Evolutionary conservation across 257 asterid species (phyloP), one percentile per base, ranked within the genome.

Genomic region (Knoxia roxburghii): DNA sequence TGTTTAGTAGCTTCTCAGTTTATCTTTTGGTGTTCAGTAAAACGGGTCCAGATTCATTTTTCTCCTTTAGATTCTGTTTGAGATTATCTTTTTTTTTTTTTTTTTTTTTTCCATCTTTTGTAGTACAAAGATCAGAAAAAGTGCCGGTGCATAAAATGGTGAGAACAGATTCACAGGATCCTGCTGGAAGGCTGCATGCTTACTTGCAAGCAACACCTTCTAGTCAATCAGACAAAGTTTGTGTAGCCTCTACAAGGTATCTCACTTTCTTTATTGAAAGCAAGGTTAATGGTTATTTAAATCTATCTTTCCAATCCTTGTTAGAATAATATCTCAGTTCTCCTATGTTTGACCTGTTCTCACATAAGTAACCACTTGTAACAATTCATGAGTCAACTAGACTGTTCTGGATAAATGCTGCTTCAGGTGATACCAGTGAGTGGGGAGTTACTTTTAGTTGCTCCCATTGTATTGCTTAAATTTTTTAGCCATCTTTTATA

Each of bases 101-200:
- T 71, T 50, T 53, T 45, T 39, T 68, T 37, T 3, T 37, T 39
- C 67, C 57, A 53, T 50, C 65, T 51, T 64, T 65, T 61, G 70
- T 77, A 90, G 99, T 85, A 54, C 72, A 73, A 73, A 90, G 85
- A 71, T 79, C 88, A n/a, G 88, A 83, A 68, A 93, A 86, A 77
- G 87, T 83, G 68, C 96, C 99, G 17, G 95, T 85, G 79, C 76
- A 82, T 73, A 93, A 93, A 82, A 88, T 90, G 95, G 97, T 93
- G 59, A 77, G 99, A 13, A 87, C 90, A 65, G 99, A 93, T 81
- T 82, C 95, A 40, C 87, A 79, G 81, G 95, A 93, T 86, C 99
- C 99, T 79, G 95, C 95, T 23, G 99, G 99, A 81, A 84, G 99
- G 84, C 78, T 93, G 86, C 95, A 93, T 73, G 90, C 96, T 15